Base-by-base conservation (phyloP, 148 eudicot genomes). In the Talinum fruticosum region DNA sequence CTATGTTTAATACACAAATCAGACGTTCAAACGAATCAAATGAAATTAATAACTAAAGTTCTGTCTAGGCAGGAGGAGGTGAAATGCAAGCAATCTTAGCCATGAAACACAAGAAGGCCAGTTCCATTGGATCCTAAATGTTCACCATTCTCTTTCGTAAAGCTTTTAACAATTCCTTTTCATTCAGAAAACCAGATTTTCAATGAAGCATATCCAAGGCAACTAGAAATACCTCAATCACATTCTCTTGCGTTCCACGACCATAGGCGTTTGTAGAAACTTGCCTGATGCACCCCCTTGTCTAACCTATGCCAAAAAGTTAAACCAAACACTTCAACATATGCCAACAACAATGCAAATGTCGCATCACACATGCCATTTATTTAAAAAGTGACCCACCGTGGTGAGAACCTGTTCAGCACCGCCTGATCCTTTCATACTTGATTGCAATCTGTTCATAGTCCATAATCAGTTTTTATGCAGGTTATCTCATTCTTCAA, bases 191-290 rank as follows among this genome's bases (percentile, higher is more conserved):
- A 12, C 23, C 57, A 33, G 33, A 68, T 69, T 47, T 19, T 23
- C 37, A 73, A 53, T 23, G 45, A 66, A 37, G 69, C 21, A 57
- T 38, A 78, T 8, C 28, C 21, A n/a, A 66, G 15, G 16, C 3
- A 33, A 74, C n/a, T 65, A 73, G 38, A 81, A 26, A 74, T 91
- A 89, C 96, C 91, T 89, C 84, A 75, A 86, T 72, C 74, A 89
- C 79, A 66, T 69, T 62, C 69, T 78, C 89, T 61, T 85, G 77
- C 4, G 84, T 75, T 77, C 79, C 78, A 21, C 54, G 86, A 77
- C 82, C 82, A 74, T 51, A 75, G 29, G 83, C 96, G 49, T 76
- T 72, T 32, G 78, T 76, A 77, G 82, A 66, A 76, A 65, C 72
- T 75, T 61, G 72, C 45, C 66, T 79, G 69, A 61, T 35, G 51